Evolutionary conservation across 176 grass and related monocot genomes (phyloP).

Genomic region (Ananas comosus): DNA sequence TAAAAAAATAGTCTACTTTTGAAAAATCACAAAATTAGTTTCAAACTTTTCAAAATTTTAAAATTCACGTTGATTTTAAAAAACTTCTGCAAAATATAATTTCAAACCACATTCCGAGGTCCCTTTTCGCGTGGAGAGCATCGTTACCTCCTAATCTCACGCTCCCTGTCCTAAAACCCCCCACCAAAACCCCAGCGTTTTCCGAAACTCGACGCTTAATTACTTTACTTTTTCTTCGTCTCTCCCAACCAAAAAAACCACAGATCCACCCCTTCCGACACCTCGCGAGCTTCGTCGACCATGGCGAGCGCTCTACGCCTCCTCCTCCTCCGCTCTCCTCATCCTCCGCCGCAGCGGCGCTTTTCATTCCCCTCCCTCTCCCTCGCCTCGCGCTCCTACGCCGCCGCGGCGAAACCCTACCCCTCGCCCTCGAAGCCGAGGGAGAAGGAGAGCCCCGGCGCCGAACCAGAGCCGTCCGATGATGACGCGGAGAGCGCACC

Average conservation of each 20-base stretch:
- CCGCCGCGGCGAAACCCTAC: constrained; percentile 1
- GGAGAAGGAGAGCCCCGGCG: constrained; percentile 7
- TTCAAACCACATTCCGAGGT: too few species aligned
- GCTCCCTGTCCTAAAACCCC: not conserved
- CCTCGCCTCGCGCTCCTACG: constrained; percentile 17
- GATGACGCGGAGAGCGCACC: constrained; percentile 33
- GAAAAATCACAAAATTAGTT: too few species aligned
- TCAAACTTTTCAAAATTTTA: too few species aligned
- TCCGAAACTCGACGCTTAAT: not conserved
- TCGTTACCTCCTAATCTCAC: not conserved
- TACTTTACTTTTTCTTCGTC: too few species aligned
- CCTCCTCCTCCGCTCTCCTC: constrained; percentile 11
- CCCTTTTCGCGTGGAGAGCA: too few species aligned
- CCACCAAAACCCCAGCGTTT: constrained; percentile 9
- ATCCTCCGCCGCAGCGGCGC: not conserved
- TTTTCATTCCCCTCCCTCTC: not conserved
- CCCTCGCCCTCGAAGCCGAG: constrained; percentile 45
- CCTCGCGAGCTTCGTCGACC: not conserved
- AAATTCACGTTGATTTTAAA: too few species aligned
- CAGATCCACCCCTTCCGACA: not conserved
- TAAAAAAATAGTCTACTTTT: too few species aligned
- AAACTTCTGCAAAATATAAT: too few species aligned
- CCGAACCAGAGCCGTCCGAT: constrained; percentile 22
- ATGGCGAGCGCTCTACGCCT: constrained; percentile 50
- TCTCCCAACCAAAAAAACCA: constrained; percentile 12